These are phyloP conservation scores for Lablab purpureus DNA, from an alignment of 306 rosid species.

Conservation along the genomic window DNA sequence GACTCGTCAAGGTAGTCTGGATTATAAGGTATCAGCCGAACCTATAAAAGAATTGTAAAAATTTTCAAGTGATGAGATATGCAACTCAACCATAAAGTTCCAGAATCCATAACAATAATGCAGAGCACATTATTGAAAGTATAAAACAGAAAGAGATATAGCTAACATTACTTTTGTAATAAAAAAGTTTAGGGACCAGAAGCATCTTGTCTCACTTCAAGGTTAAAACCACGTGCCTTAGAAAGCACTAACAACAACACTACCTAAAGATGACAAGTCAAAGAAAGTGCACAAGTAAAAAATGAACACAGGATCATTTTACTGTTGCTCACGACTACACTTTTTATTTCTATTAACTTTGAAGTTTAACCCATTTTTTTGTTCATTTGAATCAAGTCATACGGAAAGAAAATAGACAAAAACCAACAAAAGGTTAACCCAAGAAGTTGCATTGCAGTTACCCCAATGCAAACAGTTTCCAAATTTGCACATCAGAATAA, in stretches of 20 bases:
- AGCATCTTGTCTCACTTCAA: background rate
- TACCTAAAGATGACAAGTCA: background rate
- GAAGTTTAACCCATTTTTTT: background rate
- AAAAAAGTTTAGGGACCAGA: background rate
- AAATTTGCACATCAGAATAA: slow-evolving; percentile 22
- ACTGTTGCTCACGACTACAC: background rate
- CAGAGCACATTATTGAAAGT: background rate
- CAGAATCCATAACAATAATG: background rate
- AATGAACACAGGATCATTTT: background rate
- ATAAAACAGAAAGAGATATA: slow-evolving; percentile 1
- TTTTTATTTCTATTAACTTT: background rate
- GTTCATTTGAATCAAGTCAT: background rate
- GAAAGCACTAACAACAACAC: slow-evolving; percentile 10
- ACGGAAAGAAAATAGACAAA: background rate
- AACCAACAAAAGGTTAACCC: background rate
- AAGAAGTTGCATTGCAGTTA: background rate
- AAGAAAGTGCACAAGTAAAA: background rate
- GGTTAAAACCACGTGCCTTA: background rate
- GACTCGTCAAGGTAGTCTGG: slow-evolving; percentile 75
- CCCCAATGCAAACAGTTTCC: slow-evolving; percentile 31
- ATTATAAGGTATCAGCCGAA: slow-evolving; percentile 63
- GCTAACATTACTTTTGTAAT: background rate
- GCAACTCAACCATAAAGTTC: slow-evolving; percentile 15
- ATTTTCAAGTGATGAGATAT: background rate
- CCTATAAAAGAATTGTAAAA: slow-evolving; percentile 58